These are phyloP conservation scores for Cryphonectria radicalis DNA, from an alignment of 2,329 filamentous ascomycete species.

Conservation along the genomic window DNA sequence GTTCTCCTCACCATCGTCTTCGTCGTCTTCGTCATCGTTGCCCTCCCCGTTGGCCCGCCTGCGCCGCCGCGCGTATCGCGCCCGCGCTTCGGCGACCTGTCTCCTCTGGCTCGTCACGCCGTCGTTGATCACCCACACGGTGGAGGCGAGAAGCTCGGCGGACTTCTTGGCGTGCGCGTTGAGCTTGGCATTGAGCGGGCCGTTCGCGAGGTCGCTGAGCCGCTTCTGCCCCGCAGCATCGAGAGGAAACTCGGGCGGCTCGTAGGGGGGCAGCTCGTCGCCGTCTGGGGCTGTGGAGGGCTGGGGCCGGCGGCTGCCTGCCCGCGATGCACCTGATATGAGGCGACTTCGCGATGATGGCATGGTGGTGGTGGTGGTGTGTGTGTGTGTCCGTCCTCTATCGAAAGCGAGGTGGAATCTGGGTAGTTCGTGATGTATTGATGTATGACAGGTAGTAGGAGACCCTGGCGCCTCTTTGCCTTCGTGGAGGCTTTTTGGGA, in stretches of 20 bases:
- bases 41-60: background rate
- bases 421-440: background rate
- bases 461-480: background rate
- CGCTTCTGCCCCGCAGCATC: constrained; percentile 43
- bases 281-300: constrained; percentile 3
- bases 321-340: constrained; percentile 6
- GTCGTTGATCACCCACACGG: constrained; percentile 56
- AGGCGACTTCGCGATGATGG: constrained; percentile 5
- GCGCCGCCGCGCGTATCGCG: background rate
- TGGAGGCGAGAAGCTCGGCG: constrained; percentile 47
- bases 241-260: constrained; percentile 53
- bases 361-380: background rate
- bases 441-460: background rate
- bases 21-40: background rate
- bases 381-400: background rate
- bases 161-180: constrained; percentile 52
- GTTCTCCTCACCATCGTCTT: constrained; percentile 9
- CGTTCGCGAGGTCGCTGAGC: constrained; percentile 49
- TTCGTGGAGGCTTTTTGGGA: background rate
- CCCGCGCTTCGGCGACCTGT: background rate
- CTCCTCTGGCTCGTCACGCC: constrained; percentile 36
- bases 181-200: constrained; percentile 47
- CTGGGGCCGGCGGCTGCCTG: constrained; percentile 33
- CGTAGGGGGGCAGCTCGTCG: constrained; percentile 52
- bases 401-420: background rate